Evolutionary conservation across 2,329 filamentous ascomycete species (phyloP).

Genomic region (Fusarium tupiense): DNA sequence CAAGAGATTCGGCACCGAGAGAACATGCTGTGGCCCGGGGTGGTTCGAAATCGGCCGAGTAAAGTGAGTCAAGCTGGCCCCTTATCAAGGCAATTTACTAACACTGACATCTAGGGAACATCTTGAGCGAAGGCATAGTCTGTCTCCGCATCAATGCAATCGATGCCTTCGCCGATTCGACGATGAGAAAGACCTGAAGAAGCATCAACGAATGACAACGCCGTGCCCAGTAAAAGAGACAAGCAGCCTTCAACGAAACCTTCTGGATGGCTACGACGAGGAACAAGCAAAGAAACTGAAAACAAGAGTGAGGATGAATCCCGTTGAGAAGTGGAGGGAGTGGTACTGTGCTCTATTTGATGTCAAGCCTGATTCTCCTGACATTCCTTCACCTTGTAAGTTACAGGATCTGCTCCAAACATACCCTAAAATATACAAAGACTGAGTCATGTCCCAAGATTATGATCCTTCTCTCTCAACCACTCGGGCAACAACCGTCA

Average conservation of each 20-base stretch:
- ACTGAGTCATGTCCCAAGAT: slow-evolving; percentile 2
- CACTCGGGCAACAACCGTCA: neutral
- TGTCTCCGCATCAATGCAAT: slow-evolving; percentile 33
- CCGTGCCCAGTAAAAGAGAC: slow-evolving; percentile 35
- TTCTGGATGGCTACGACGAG: slow-evolving; percentile 37
- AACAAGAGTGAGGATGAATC: slow-evolving; percentile 1
- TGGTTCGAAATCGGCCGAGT: slow-evolving; percentile 36
- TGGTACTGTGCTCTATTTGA: slow-evolving; percentile 36
- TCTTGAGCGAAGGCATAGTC: slow-evolving; percentile 33
- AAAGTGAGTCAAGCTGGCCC: slow-evolving; percentile 31
- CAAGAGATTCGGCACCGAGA: slow-evolving; percentile 29
- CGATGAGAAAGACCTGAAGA: slow-evolving; percentile 31
- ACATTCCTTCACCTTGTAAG: slow-evolving; percentile 41
- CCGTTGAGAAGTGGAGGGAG: slow-evolving; percentile 31
- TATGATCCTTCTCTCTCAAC: slow-evolving; percentile 7
- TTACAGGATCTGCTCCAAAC: neutral
- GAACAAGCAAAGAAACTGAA: slow-evolving; percentile 36
- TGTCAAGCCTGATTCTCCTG: slow-evolving; percentile 18
- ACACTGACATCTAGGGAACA: slow-evolving; percentile 34
- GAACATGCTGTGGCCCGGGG: slow-evolving; percentile 41
- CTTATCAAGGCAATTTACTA: neutral
- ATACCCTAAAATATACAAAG: neutral
- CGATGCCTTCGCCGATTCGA: slow-evolving; percentile 33
- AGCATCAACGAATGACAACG: slow-evolving; percentile 30
- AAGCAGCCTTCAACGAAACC: slow-evolving; percentile 11